Base-by-base conservation (phyloP, 2,329 filamentous ascomycete species). In the Diaporthe longicolla region DNA sequence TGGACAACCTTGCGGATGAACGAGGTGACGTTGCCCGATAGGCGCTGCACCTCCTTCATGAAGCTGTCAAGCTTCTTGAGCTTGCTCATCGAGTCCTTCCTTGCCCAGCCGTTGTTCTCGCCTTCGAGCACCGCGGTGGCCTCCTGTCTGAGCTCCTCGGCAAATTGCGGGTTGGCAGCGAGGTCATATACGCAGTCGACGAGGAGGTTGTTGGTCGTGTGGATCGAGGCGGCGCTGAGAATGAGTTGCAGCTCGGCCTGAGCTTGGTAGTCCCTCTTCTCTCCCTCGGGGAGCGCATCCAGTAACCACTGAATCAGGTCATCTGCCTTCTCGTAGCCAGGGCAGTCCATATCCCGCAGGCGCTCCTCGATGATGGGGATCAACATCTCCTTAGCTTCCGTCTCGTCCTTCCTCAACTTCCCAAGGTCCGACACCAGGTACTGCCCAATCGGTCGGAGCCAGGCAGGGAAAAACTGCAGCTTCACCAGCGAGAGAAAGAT, bases 131-230 rank as follows among this genome's bases (percentile, higher is more conserved):
- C 82, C 1, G 81, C 80, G 35, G 81, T 77, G 1, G 86, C 88
- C 77, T 90, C 89, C 32, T 86, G 82, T 3, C 87, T 82, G 71
- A 90, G 78, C 71, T 85, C 84, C 24, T 85, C 81, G 68, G 89
- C 84, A 7, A 85, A 82, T 24, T 89, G 86, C 0, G 85, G 85
- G 45, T 87, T 80, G 4, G 84, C 83, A 4, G 85, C 84, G 19
- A 90, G 80, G 74, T 90, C 88, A 71, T 85, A 87, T 70, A 90
- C 81, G 72, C 86, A 84, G 76, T 89, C 86, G 32, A 84, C 86
- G 4, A 87, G 77, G 4, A 85, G 77, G 24, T 84, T 83, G 74
- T 84, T 85, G 0, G 85, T 87, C 1, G 85, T 85, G 73, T 87
- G 85, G 24, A 87, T 86, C 8, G 85, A 83, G 2, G 85, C 84